Evolutionary conservation across 169 alveolate species (phyloP).

Genomic region (Plasmodium gaboni): DNA sequence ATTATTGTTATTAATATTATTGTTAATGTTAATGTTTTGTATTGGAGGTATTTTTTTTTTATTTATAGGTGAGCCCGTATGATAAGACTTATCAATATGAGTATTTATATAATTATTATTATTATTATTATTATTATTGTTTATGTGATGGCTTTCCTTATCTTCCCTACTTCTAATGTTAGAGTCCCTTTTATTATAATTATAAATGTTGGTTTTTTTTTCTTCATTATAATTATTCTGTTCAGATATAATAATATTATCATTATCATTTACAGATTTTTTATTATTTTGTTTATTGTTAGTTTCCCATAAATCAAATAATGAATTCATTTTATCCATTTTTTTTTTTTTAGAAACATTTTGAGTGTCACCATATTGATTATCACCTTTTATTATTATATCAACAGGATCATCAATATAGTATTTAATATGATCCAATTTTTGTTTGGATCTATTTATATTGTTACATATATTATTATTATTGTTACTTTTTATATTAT

Average conservation of each 20-base stretch:
- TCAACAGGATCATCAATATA: constrained; percentile 1
- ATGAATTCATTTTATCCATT: background rate
- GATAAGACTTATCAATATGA: no score
- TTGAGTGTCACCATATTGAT: no score
- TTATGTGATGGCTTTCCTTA: no score
- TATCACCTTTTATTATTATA: background rate
- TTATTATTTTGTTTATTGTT: background rate
- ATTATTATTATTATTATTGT: no score
- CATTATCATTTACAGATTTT: background rate
- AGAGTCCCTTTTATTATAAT: constrained; percentile 4
- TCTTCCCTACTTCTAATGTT: no score
- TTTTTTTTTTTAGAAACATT: no score
- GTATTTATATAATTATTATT: no score
- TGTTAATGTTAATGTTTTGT: no score
- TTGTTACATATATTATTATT: background rate
- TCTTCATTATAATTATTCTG: background rate
- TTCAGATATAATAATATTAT: background rate
- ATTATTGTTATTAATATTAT: no score
- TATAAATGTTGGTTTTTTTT: constrained; percentile 25
- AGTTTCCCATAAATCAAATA: constrained; percentile 51
- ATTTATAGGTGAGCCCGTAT: no score
- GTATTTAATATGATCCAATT: background rate
- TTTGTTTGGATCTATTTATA: background rate
- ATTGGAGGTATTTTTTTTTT: no score
- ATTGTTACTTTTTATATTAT: background rate